Conservation (phyloP, 208 protist species). For the Trypanosoma platydactyli region DNA sequence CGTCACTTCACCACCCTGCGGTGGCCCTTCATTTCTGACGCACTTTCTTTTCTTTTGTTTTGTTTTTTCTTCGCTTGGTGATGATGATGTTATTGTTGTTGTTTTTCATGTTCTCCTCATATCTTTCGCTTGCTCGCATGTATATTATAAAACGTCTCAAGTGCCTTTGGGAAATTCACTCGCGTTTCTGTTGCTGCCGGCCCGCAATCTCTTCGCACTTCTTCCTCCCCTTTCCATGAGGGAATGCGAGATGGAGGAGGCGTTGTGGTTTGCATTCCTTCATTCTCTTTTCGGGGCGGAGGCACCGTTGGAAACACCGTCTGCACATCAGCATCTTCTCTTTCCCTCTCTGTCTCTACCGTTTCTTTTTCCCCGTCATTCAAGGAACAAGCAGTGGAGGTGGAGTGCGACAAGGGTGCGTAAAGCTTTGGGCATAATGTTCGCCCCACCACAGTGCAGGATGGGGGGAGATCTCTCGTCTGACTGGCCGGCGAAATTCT, state of each 20-base stretch:
- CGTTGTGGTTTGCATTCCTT: background rate
- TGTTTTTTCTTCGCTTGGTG: constrained; percentile 9
- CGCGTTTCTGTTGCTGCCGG: too few relatives aligned
- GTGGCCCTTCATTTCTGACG: constrained; percentile 33
- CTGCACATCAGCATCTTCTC: background rate
- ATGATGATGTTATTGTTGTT: too few relatives aligned
- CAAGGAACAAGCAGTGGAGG: too few relatives aligned
- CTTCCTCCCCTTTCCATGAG: too few relatives aligned
- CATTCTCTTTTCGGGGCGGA: background rate
- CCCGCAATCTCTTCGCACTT: too few relatives aligned
- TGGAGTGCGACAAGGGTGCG: too few relatives aligned
- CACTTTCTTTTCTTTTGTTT: background rate
- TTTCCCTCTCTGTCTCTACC: background rate
- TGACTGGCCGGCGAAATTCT: background rate
- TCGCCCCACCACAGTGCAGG: constrained; percentile 25
- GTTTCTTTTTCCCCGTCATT: background rate
- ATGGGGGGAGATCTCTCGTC: constrained; percentile 22
- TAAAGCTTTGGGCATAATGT: constrained; percentile 12
- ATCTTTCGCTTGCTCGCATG: background rate
- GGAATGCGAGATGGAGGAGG: too few relatives aligned
- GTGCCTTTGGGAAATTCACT: too few relatives aligned
- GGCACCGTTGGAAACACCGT: background rate
- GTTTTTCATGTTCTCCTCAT: background rate
- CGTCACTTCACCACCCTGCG: constrained; percentile 22
- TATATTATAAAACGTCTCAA: background rate